These are phyloP conservation scores for Fusarium sp. DNA, from an alignment of 2,329 filamentous ascomycete genomes.

Conservation along the genomic window DNA sequence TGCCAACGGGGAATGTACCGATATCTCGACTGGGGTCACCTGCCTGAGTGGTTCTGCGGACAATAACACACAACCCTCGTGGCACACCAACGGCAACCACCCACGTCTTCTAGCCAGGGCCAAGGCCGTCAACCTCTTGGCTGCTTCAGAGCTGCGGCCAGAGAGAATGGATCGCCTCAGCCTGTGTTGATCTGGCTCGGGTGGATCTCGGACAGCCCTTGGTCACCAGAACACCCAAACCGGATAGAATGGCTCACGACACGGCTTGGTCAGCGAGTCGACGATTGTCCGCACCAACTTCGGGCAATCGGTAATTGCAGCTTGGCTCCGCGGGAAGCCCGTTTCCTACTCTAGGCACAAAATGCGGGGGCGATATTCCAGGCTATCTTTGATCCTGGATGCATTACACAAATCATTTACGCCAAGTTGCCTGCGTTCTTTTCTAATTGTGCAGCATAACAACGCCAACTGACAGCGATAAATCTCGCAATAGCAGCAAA, in stretches of 20 bases:
- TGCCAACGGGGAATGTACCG: background rate
- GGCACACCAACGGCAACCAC: conserved; percentile 8
- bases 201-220: background rate
- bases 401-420: conserved; percentile 32
- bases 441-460: background rate
- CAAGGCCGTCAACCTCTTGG: background rate
- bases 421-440: conserved; percentile 1
- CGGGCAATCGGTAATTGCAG: conserved; percentile 10
- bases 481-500: conserved; percentile 19
- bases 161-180: background rate
- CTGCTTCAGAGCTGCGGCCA: background rate
- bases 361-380: conserved; percentile 31
- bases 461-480: background rate
- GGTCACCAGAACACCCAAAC: conserved; percentile 4
- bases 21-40: conserved; percentile 10
- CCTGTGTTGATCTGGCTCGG: conserved; percentile 10
- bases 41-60: conserved; percentile 25
- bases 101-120: background rate
- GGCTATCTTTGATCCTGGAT: conserved; percentile 12
- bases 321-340: conserved; percentile 5
- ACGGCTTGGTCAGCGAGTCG: conserved; percentile 35
- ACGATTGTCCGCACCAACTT: conserved; percentile 14
- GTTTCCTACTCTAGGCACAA: conserved; percentile 5
- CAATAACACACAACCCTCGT: conserved; percentile 4
- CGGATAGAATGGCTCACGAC: background rate